Evolutionary conservation across 306 rosid species (phyloP), one percentile per base, ranked within the genome.

Genomic region (Rosa multiflora): DNA sequence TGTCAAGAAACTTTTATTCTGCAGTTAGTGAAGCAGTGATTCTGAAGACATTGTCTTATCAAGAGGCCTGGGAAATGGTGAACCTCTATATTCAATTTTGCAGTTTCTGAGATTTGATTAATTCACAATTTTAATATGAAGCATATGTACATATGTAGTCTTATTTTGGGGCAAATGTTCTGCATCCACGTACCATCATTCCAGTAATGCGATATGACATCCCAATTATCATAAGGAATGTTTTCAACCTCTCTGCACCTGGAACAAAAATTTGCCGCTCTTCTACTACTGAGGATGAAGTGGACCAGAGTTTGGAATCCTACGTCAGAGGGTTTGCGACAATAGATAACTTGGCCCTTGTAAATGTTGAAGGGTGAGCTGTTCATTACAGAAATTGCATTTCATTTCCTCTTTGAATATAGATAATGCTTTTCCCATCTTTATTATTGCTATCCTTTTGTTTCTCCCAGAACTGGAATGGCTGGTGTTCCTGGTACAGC

Each of bases 41-140:
- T 90, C 84, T 95, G 83, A 87, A 85, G 90, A 90, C 93, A 6
- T 85, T 95, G 81, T 93, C 99, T 77, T 95, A 95, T 84, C 98
- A 95, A 82, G 99, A 95, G 86, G 99, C 99, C 42, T 95, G 99
- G 99, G 99, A 95, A 88, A 95, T 95, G 99, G 99, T 92, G 79
- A 92, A 86, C 79, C 70, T 72, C 62, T 70, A 55, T 70, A 76
- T 67, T 55, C 37, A 48, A 63, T 46, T 68, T 80, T 32, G 72
- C 73, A 18, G 70, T 73, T 76, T 29, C 29, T 74, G 75, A 17
- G 73, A 75, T 80, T 62, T 68, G 72, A 62, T 78, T 70, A 52
- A 21, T 73, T 82, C 40, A 49, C 48, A 73, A 46, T 66, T 78
- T 70, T 89, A 77, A 87, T 83, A 53, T 71, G 72, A 83, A 66